Evolutionary conservation across 2,329 filamentous ascomycete genomes (phyloP).

Genomic region (Fusarium neocosmosporiellum): DNA sequence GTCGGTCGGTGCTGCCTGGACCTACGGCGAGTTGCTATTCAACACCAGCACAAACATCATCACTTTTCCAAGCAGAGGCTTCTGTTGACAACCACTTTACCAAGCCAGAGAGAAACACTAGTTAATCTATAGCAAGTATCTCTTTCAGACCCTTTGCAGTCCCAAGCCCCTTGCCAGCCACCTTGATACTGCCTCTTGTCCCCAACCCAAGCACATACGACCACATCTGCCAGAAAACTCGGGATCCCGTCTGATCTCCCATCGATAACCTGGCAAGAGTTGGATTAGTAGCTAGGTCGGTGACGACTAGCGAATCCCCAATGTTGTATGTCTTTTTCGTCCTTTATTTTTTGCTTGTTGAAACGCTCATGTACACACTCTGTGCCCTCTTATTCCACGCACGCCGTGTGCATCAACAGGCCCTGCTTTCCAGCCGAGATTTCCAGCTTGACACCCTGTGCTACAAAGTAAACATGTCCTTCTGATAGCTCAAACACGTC

Average conservation of each 20-base stretch:
- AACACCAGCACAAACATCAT: neutral
- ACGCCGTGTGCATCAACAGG: slow-evolving; percentile 36
- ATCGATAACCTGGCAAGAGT: slow-evolving; percentile 16
- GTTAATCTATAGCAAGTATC: neutral
- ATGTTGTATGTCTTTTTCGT: slow-evolving; percentile 15
- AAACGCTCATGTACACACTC: neutral
- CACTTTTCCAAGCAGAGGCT: neutral
- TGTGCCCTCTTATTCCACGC: slow-evolving; percentile 22
- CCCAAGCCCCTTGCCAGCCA: neutral
- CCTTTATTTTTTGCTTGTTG: neutral
- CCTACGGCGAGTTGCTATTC: neutral
- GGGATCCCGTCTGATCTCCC: slow-evolving; percentile 19
- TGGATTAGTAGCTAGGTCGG: slow-evolving; percentile 21
- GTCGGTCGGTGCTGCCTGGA: neutral
- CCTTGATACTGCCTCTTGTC: neutral
- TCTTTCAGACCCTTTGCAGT: neutral
- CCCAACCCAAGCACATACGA: slow-evolving; percentile 14
- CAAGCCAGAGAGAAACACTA: neutral
- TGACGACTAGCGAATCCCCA: slow-evolving; percentile 16
- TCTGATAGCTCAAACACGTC: slow-evolving; percentile 37
- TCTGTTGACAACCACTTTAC: neutral
- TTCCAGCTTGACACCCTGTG: slow-evolving; percentile 36
- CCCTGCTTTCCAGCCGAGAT: slow-evolving; percentile 33
- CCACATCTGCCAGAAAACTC: slow-evolving; percentile 19
- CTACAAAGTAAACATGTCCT: slow-evolving; percentile 42